A percentile compares a stretch with the other conserved stretches of the same genome.
Evolutionary conservation across 495 filamentous ascomycete species (phyloP).

Genomic region (Apodospora peruviana): DNA sequence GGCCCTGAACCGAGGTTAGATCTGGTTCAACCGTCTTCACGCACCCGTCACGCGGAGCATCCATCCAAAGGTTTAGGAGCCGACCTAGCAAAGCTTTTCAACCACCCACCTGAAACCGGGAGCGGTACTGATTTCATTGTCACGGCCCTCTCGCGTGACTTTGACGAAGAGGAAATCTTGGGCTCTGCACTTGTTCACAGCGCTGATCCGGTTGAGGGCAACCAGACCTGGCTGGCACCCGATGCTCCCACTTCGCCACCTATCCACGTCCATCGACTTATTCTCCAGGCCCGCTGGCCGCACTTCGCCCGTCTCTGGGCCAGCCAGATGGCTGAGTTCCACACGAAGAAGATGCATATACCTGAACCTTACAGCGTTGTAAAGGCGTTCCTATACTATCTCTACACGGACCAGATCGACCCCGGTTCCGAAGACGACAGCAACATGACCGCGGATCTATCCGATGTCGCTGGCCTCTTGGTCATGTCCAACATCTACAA

Average conservation of each 20-base stretch:
- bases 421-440: slow-evolving; percentile 43
- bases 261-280: slow-evolving; percentile 89
- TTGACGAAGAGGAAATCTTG: slow-evolving; percentile 57
- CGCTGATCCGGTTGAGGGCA: slow-evolving; percentile 30
- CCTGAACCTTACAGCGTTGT: slow-evolving; percentile 94
- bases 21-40: slow-evolving; percentile 43
- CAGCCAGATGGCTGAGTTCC: slow-evolving; percentile 93
- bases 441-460: slow-evolving; percentile 57
- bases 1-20: slow-evolving; percentile 54
- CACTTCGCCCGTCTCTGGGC: slow-evolving; percentile 89
- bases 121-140: slow-evolving; percentile 82
- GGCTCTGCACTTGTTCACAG: slow-evolving; percentile 39
- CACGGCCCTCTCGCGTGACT: slow-evolving; percentile 66
- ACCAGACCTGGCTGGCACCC: slow-evolving; percentile 56
- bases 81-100: slow-evolving; percentile 81
- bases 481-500: slow-evolving; percentile 98
- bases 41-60: slow-evolving; percentile 33
- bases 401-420: slow-evolving; percentile 91
- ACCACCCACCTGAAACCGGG: slow-evolving; percentile 67
- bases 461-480: slow-evolving; percentile 88
- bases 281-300: slow-evolving; percentile 90
- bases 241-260: slow-evolving; percentile 67
- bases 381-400: slow-evolving; percentile 88
- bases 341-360: slow-evolving; percentile 94
- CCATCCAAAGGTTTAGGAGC: slow-evolving; percentile 67